Evolutionary conservation across 345 rosid genomes (phyloP), one percentile per base, ranked within the genome.

Genomic region (Linum trigynum): DNA sequence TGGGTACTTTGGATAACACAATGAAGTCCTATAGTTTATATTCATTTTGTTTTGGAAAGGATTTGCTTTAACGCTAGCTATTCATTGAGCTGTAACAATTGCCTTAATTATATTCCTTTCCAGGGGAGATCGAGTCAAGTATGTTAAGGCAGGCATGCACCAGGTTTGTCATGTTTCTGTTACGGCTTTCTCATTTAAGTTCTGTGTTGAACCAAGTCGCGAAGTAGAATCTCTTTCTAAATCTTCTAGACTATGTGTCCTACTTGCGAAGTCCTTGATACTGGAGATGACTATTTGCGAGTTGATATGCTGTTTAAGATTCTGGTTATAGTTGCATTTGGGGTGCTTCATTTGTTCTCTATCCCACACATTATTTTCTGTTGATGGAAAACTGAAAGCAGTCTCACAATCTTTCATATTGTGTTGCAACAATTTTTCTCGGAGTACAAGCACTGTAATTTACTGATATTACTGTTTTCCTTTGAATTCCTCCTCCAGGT

Each of bases 131-230:
- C 86, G 84, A 62, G 80, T 89, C 79, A 89, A 84, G 69, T 80
- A 84, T 76, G 85, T 87, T 59, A 87, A 81, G 74, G 98, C 98
- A 63, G 98, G 96, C 68, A 85, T 84, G 71, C 98, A 89, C 77
- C 90, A 92, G 98, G 98, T 92, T 61, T 63, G 63, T 53, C 58
- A 55, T 65, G 37, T 65, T 65, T 68, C 66, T 67, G 23, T 4
- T 51, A 4, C 55, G 55, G 12, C 57, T 61, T 65, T n/a, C 14
- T 67, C 15, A 23, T 61, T 39, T 16, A 3, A 23, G 15, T 59
- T 35, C 12, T 9, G 53, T 48, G 53, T 15, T 10, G 53, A 48
- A 48, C 9, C 53, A 48, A 48, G 53, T 48, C 14, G 32, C 11
- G 53, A 48, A 48, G 3, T 48, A 48, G 12, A 12, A 41, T 4